phyloP scores from a whole-genome alignment of 2,329 filamentous ascomycete species.

The Coniochaeta ligniaria region DNA sequence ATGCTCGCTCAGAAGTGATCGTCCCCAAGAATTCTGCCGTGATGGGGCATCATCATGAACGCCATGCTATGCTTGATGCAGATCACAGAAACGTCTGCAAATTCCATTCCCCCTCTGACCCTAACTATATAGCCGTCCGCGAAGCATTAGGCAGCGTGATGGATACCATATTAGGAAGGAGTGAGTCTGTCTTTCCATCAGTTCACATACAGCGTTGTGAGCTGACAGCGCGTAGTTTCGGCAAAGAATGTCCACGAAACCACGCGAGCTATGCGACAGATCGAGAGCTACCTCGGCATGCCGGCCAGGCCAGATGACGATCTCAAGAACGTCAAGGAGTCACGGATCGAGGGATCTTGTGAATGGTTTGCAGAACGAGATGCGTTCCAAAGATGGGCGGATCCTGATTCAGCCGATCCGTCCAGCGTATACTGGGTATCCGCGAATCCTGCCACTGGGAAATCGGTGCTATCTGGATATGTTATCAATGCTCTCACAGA shows the following conservation, averaged over 20 bases:
- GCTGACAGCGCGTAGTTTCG: too few relatives aligned
- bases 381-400: neutral
- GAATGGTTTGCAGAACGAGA: neutral
- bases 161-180: conserved; percentile 11
- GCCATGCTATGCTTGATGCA: too few relatives aligned
- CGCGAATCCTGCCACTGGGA: conserved; percentile 16
- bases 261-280: too few relatives aligned
- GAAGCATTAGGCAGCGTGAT: conserved; percentile 14
- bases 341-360: conserved; percentile 12
- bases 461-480: conserved; percentile 5
- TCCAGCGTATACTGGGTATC: conserved; percentile 18
- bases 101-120: conserved; percentile 17
- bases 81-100: conserved; percentile 24
- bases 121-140: conserved; percentile 17
- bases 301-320: too few relatives aligned
- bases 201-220: too few relatives aligned
- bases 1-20: conserved; percentile 14
- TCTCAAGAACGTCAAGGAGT: too few relatives aligned
- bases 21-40: too few relatives aligned
- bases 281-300: too few relatives aligned
- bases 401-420: too few relatives aligned
- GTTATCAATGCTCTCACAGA: conserved; percentile 6
- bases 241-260: too few relatives aligned
- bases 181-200: conserved; percentile 1
- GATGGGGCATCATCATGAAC: too few relatives aligned